Evolutionary conservation across 352 stramenopile genomes (phyloP), one percentile per base, ranked within the genome.

Genomic region (Phytopythium vexans): DNA sequence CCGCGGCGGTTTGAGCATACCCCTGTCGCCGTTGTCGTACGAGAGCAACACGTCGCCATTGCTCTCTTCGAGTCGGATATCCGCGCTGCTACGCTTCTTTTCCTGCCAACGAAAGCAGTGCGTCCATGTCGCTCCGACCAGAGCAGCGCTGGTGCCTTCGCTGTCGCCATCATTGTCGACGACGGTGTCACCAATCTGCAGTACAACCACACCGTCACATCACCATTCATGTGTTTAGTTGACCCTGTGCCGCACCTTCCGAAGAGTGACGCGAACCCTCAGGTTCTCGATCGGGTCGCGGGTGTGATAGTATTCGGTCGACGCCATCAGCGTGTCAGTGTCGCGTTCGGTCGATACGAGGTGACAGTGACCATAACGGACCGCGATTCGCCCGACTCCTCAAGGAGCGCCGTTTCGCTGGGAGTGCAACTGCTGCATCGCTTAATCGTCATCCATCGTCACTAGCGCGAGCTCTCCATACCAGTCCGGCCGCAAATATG

Each of bases 221-320:
- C 21, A 27, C 1, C 21, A 27, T 27, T 27, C 21, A 27, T 27
- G 21, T 2, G 21, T 27, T 27, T 27, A 27, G 21, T 27, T 27
- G 21, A 27, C 21, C 21, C 1, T 27, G 21, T 27, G 21, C 21
- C 35, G 8, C 32, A 86, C 82, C 77, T 92, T 89, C 41, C 78
- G 77, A 16, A 83, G 64, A 2, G 66, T 76, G 21, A 89, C 75
- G 14, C 62, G 59, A 34, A 92, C 41, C 41, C 60, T 63, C 12
- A 92, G 55, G 49, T 89, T 85, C 58, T 87, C 77, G 55, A 92
- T 88, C 8, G 82, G 77, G 53, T 88, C 78, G 56, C 72, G 72
- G 42, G 82, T 81, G 72, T 89, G 79, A 57, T 89, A 92, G 64
- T 75, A 81, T 35, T 75, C 43, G 31, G 31, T 31, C 43, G n/a